A percentile compares a stretch with the other conserved stretches of the same genome.
phyloP scores from a whole-genome alignment of 2,329 filamentous ascomycete genomes.

The Pseudogymnoascus sp. region DNA sequence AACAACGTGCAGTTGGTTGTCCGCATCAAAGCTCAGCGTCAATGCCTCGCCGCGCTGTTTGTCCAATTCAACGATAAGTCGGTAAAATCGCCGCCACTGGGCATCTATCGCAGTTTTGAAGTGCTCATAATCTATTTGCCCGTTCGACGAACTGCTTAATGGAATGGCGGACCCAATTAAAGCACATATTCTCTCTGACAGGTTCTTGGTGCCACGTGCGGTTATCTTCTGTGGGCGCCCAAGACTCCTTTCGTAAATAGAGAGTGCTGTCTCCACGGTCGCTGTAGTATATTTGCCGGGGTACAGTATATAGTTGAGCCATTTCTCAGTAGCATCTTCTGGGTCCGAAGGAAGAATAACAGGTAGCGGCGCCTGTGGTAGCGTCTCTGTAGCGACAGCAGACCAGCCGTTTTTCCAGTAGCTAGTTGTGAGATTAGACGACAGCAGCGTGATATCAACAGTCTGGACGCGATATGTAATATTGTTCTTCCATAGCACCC shows the following conservation, averaged over 20 bases:
- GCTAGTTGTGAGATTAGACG: slow-evolving; percentile 44
- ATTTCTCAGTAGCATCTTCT: slow-evolving; percentile 69
- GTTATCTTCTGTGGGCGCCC: slow-evolving; percentile 34
- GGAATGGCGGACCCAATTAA: slow-evolving; percentile 63
- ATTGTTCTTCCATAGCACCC: slow-evolving; percentile 81
- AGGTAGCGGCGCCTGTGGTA: slow-evolving; percentile 44
- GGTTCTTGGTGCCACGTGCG: slow-evolving; percentile 41
- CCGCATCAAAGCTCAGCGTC: slow-evolving; percentile 64
- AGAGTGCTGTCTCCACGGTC: slow-evolving; percentile 74
- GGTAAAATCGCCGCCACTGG: slow-evolving; percentile 87
- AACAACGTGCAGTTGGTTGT: slow-evolving; percentile 69
- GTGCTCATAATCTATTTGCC: slow-evolving; percentile 64
- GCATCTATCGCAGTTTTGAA: slow-evolving; percentile 66
- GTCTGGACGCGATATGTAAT: slow-evolving; percentile 65
- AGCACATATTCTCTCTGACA: slow-evolving; percentile 69
- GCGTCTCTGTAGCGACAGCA: slow-evolving; percentile 54
- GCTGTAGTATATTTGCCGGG: slow-evolving; percentile 74
- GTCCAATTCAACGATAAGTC: slow-evolving; percentile 76
- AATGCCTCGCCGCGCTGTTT: slow-evolving; percentile 77
- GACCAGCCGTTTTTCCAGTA: slow-evolving; percentile 64
- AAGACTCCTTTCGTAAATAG: slow-evolving; percentile 66
- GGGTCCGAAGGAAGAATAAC: slow-evolving; percentile 55
- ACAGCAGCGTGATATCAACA: background rate
- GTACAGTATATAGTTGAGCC: slow-evolving; percentile 74
- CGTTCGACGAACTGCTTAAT: slow-evolving; percentile 52